A percentile compares a stretch with the other conserved stretches of the same genome.
Evolutionary conservation across 2,329 filamentous ascomycete genomes (phyloP).

Genomic region (Sordariomycetes sp.): DNA sequence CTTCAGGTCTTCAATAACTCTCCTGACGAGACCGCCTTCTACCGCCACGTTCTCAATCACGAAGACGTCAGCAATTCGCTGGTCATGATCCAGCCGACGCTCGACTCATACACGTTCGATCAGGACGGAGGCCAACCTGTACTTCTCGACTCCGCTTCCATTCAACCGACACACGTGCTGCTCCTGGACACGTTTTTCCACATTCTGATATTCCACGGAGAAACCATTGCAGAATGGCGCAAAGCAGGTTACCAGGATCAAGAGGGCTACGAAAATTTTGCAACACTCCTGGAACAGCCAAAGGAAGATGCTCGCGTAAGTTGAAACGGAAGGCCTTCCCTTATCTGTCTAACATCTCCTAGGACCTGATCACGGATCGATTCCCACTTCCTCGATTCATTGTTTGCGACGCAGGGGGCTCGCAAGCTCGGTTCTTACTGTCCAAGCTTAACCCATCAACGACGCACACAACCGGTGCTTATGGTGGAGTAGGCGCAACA

Average conservation of each 20-base stretch:
- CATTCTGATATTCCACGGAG: constrained; percentile 97
- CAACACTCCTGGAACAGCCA: constrained; percentile 75
- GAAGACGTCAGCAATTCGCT: constrained; percentile 95
- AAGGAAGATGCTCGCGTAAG: constrained; percentile 92
- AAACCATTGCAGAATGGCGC: constrained; percentile 95
- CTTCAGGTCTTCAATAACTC: constrained; percentile 99
- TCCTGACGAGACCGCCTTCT: constrained; percentile 98
- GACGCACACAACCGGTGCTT: constrained; percentile 87
- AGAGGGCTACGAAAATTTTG: constrained; percentile 97
- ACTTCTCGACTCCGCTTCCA: constrained; percentile 91
- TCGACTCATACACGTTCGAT: constrained; percentile 96
- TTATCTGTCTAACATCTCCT: constrained; percentile 13
- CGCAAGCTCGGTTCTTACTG: constrained; percentile 91
- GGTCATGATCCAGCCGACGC: constrained; percentile 96
- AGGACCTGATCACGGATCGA: constrained; percentile 94
- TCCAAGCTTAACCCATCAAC: constrained; percentile 97
- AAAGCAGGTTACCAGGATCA: constrained; percentile 98
- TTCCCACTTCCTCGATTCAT: constrained; percentile 99
- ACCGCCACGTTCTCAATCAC: constrained; percentile 91
- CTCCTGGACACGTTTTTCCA: constrained; percentile 99
- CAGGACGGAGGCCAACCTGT: constrained; percentile 89
- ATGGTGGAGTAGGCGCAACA: constrained; percentile 76
- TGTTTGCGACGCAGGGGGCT: constrained; percentile 96
- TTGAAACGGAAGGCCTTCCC: constrained; percentile 7
- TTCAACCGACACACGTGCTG: constrained; percentile 87